A percentile compares a stretch with the other conserved stretches of the same genome.
Conservation (phyloP, 768 basidiomycete species). For the Auriscalpium orientale region DNA sequence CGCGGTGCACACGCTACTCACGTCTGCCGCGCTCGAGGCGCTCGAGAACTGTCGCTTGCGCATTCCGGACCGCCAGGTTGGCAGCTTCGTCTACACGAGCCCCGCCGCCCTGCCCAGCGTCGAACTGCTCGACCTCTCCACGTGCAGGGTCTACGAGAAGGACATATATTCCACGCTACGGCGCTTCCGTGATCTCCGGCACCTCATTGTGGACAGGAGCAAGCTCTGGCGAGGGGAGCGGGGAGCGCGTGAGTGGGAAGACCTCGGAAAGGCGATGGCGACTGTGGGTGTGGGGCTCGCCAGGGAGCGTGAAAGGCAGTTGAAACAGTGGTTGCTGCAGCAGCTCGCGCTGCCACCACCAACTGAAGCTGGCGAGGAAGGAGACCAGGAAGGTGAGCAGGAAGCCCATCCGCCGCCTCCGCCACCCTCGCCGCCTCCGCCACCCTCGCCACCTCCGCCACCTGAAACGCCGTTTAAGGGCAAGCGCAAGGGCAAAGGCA, state of each 20-base stretch:
- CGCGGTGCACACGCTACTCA: slow-evolving; percentile 39
- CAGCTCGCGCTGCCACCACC: background rate
- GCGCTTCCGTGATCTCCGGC: slow-evolving; percentile 43
- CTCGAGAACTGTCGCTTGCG: slow-evolving; percentile 58
- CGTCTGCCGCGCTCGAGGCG: slow-evolving; percentile 33
- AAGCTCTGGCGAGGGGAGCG: slow-evolving; percentile 41
- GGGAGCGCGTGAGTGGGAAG: slow-evolving; percentile 48
- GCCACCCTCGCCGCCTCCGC: background rate
- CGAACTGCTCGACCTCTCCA: slow-evolving; percentile 68
- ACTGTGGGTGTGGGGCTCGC: slow-evolving; percentile 53
- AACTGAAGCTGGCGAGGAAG: too few relatives aligned
- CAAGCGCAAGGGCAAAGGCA: slow-evolving; percentile 12
- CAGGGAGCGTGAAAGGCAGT: slow-evolving; percentile 57
- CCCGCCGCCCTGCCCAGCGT: slow-evolving; percentile 37
- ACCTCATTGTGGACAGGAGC: slow-evolving; percentile 70
- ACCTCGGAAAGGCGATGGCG: slow-evolving; percentile 55
- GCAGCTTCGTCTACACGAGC: slow-evolving; percentile 29
- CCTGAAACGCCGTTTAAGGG: background rate
- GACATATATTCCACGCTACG: slow-evolving; percentile 50
- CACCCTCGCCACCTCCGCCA: background rate
- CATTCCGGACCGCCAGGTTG: slow-evolving; percentile 60
- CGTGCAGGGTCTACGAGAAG: slow-evolving; percentile 45
- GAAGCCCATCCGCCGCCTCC: background rate
- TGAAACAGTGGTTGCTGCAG: slow-evolving; percentile 43
- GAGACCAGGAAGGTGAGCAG: too few relatives aligned